These are phyloP conservation scores for Immersiella caudata DNA, from an alignment of 495 filamentous ascomycete genomes.

Conservation along the genomic window DNA sequence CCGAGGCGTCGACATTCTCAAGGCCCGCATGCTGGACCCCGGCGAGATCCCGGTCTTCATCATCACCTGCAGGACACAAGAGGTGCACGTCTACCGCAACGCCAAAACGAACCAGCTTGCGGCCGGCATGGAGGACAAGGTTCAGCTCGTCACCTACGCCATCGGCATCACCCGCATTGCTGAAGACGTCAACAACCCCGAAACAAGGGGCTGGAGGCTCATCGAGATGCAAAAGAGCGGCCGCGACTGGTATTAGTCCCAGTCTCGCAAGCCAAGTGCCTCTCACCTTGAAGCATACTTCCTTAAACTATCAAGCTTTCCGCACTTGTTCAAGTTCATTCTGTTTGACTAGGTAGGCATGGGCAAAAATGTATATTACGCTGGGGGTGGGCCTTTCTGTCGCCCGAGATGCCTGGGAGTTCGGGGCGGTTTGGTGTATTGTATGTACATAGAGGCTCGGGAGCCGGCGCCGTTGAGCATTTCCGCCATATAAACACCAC, in stretches of 20 bases:
- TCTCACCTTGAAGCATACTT: not conserved
- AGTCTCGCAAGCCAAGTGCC: not conserved
- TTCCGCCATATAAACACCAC: slow-evolving; percentile 13
- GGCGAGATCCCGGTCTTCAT: slow-evolving; percentile 98
- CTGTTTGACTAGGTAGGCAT: slow-evolving; percentile 13
- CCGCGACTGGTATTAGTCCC: slow-evolving; percentile 68
- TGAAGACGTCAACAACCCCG: slow-evolving; percentile 94
- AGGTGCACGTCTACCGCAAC: slow-evolving; percentile 95
- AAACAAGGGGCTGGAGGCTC: slow-evolving; percentile 93
- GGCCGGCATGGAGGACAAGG: slow-evolving; percentile 98
- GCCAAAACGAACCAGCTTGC: slow-evolving; percentile 85
- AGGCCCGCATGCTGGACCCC: slow-evolving; percentile 90
- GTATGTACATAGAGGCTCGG: slow-evolving; percentile 15
- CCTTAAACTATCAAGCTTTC: slow-evolving; percentile 8
- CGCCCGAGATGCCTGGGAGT: slow-evolving; percentile 11
- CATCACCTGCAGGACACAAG: slow-evolving; percentile 93
- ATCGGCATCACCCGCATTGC: slow-evolving; percentile 92
- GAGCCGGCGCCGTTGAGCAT: slow-evolving; percentile 20
- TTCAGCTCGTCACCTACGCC: slow-evolving; percentile 96
- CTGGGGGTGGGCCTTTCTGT: slow-evolving; percentile 1
- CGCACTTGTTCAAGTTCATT: slow-evolving; percentile 14
- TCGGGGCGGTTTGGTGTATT: not conserved
- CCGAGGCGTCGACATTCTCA: slow-evolving; percentile 85
- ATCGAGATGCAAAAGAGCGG: slow-evolving; percentile 99
- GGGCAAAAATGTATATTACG: slow-evolving; percentile 12